phyloP scores from a whole-genome alignment of 2,329 filamentous ascomycete species.

The Beauveria asiatica region DNA sequence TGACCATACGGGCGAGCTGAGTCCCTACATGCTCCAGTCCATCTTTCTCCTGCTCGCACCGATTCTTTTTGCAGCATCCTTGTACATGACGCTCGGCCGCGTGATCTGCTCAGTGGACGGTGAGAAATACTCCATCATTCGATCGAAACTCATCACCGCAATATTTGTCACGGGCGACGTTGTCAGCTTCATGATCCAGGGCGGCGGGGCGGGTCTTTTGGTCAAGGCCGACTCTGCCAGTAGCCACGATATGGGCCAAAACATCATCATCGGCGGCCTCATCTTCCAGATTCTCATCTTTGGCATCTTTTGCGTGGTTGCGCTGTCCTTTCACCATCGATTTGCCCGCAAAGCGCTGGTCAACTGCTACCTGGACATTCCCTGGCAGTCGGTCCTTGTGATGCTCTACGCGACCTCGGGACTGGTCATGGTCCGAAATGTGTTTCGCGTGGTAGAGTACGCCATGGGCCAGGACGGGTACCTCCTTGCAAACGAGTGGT shows the following conservation, averaged over 20 bases:
- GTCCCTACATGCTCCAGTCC: slow-evolving; percentile 31
- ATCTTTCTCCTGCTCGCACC: slow-evolving; percentile 33
- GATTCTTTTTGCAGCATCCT: slow-evolving; percentile 35
- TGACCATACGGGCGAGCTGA: slow-evolving; percentile 25
- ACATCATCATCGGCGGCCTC: slow-evolving; percentile 44
- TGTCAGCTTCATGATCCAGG: slow-evolving; percentile 22
- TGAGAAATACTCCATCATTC: slow-evolving; percentile 16
- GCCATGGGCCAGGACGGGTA: slow-evolving; percentile 30
- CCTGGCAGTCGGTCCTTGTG: slow-evolving; percentile 26
- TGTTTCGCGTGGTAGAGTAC: slow-evolving; percentile 40
- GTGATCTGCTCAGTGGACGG: slow-evolving; percentile 24
- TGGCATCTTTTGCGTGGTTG: slow-evolving; percentile 39
- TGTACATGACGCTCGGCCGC: slow-evolving; percentile 37
- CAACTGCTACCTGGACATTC: slow-evolving; percentile 10
- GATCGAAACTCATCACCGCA: slow-evolving; percentile 19
- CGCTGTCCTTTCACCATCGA: slow-evolving; percentile 33
- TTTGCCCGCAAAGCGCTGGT: slow-evolving; percentile 4
- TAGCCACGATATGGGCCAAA: slow-evolving; percentile 27
- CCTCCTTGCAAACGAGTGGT: slow-evolving; percentile 28
- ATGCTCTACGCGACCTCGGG: slow-evolving; percentile 29
- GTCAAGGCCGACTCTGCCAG: slow-evolving; percentile 17
- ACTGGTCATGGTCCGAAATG: slow-evolving; percentile 32
- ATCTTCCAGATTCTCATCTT: slow-evolving; percentile 49
- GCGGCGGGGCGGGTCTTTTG: slow-evolving; percentile 21
- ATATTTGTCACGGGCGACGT: slow-evolving; percentile 26